Percentiles rank a stretch among this genome's conserved stretches.
Evolutionary conservation across 176 grass and related monocot genomes (phyloP).

Genomic region (Rhipidocladum racemiflorum): DNA sequence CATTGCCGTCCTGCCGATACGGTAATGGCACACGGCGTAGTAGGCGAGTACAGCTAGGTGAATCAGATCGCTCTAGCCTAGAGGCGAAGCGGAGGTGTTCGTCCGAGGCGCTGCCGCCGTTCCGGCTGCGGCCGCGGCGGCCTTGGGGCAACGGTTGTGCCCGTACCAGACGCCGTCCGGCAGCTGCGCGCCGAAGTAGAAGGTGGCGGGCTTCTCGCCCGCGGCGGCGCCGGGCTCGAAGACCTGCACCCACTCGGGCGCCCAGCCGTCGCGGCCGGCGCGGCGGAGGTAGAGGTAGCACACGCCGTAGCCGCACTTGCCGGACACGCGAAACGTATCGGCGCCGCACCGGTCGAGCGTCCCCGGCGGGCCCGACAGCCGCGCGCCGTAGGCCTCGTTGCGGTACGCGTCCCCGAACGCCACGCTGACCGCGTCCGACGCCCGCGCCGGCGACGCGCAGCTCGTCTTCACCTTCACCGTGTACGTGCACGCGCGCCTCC

Average conservation of each 20-base stretch:
- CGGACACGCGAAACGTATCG: constrained; percentile 62
- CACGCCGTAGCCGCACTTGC: constrained; percentile 75
- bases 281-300: constrained; percentile 89
- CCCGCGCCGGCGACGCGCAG: constrained; percentile 59
- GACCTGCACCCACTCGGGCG: constrained; percentile 68
- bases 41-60: not conserved
- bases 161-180: constrained; percentile 75
- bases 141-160: constrained; percentile 59
- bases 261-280: constrained; percentile 63
- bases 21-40: not conserved
- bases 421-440: constrained; percentile 58
- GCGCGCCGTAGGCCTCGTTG: constrained; percentile 67
- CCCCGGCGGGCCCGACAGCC: constrained; percentile 37
- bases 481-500: constrained; percentile 47
- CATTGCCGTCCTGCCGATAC: not conserved
- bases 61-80: not conserved
- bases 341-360: constrained; percentile 63
- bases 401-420: constrained; percentile 77
- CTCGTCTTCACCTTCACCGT: constrained; percentile 75
- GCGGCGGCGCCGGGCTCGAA: constrained; percentile 28
- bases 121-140: not conserved
- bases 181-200: constrained; percentile 60
- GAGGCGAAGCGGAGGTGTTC: constrained; percentile 11
- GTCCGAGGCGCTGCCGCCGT: not conserved
- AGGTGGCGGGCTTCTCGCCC: constrained; percentile 40